These are phyloP conservation scores for Dioscorea dumetorum DNA, from an alignment of 106 monocot genomes.

Conservation along the genomic window DNA sequence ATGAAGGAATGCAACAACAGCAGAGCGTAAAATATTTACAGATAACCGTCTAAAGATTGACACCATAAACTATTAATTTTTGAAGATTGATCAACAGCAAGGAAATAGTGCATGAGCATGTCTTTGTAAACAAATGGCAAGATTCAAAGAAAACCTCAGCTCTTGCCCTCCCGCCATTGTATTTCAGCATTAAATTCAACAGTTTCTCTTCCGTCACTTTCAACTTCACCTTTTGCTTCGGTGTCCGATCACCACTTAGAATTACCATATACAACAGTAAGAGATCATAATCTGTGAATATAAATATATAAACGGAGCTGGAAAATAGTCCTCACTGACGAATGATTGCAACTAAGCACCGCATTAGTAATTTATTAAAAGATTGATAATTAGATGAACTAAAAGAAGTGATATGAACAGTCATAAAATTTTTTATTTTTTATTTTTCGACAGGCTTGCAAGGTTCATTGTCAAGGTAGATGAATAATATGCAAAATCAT, in stretches of 20 bases:
- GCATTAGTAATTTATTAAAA: no score
- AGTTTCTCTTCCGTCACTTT: slow-evolving; percentile 97
- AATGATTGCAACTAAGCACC: slow-evolving; percentile 38
- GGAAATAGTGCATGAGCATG: neutral
- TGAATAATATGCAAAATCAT: no score
- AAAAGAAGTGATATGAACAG: no score
- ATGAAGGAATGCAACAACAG: no score
- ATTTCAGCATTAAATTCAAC: slow-evolving; percentile 95
- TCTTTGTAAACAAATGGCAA: neutral
- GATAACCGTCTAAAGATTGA: slow-evolving; percentile 39
- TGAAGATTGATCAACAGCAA: neutral
- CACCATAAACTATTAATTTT: slow-evolving; percentile 2
- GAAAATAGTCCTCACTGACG: slow-evolving; percentile 66
- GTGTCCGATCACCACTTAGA: slow-evolving; percentile 92
- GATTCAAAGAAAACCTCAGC: slow-evolving; percentile 52
- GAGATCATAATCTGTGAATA: neutral
- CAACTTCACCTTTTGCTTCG: slow-evolving; percentile 98
- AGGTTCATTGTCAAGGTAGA: no score
- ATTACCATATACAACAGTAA: slow-evolving; percentile 7
- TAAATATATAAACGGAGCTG: neutral
- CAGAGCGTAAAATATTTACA: no score
- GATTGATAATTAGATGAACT: no score
- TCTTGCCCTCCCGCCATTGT: slow-evolving; percentile 86
- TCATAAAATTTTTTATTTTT: no score
- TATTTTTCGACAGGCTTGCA: no score